Evolutionary conservation across 768 basidiomycete species (phyloP).

Genomic region (Tylopilus vinaceipallidus): DNA sequence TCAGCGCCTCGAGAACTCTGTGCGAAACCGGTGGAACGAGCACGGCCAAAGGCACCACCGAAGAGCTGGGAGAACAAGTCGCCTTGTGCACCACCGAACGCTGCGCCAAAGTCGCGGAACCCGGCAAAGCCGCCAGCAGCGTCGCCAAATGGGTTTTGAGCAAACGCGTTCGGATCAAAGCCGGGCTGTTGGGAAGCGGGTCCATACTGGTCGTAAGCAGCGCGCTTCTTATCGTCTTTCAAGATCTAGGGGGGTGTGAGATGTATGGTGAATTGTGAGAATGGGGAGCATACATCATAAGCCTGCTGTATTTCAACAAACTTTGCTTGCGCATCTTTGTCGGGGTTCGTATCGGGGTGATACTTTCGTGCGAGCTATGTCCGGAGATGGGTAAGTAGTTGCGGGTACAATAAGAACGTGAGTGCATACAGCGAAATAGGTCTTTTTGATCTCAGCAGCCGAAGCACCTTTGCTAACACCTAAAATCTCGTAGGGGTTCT

Average conservation of each 20-base stretch:
- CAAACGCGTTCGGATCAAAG: constrained; percentile 88
- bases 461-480: constrained; percentile 85
- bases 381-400: constrained; percentile 14
- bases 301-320: constrained; percentile 97
- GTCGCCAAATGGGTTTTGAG: constrained; percentile 49
- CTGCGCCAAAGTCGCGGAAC: constrained; percentile 67
- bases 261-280: constrained; percentile 14
- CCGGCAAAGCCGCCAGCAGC: constrained; percentile 61
- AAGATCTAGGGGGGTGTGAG: constrained; percentile 57
- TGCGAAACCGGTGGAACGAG: constrained; percentile 41
- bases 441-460: constrained; percentile 92
- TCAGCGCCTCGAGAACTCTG: constrained; percentile 67
- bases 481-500: constrained; percentile 89
- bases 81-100: constrained; percentile 52
- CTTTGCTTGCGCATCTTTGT: constrained; percentile 84
- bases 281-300: constrained; percentile 73
- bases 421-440: constrained; percentile 82
- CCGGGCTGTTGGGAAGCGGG: constrained; percentile 89
- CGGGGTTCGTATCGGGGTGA: constrained; percentile 96
- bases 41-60: constrained; percentile 53
- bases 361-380: constrained; percentile 92
- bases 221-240: constrained; percentile 92
- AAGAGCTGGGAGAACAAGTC: constrained; percentile 90
- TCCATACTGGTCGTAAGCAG: constrained; percentile 89
- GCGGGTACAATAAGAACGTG: constrained; percentile 8